Evolutionary conservation across 1,139 yeast species (phyloP), one percentile per base, ranked within the genome.

Genomic region (Lodderomyces jiufengensis): DNA sequence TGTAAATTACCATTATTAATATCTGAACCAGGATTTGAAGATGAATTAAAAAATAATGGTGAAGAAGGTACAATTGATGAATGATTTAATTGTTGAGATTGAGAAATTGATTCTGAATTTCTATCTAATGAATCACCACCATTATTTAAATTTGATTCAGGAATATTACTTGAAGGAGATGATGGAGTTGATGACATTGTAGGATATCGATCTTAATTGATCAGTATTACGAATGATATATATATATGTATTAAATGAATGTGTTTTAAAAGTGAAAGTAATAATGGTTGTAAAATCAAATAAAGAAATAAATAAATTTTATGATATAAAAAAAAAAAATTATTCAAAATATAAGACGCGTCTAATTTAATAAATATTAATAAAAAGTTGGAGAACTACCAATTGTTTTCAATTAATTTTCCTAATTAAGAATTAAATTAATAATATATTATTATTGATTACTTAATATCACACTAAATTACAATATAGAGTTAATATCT

Each of bases 41-140:
- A 69, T 3, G 35, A 32, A 21, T 78, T 73, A 52, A 80, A 73
- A 51, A 81, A 79, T 41, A 81, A 67, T 23, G 87, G 87, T 16
- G 87, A 80, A 9, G 85, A 78, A 7, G 82, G 81, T 25, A 70
- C 78, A n/a, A 59, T 68, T n/a, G 60, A 51, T 13, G 56, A 51
- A 32, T 10, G 12, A 10, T 10, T 8, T 27, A 12, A 31, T 23
- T 57, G 61, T 44, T 66, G 71, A 9, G 66, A 50, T 48, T 65
- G 73, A 9, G 64, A 51, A 34, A 52, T 55, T 2, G 70, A 55
- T 38, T 60, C 61, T 3, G 69, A 51, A 7, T 55, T 59, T 31
- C 47, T 32, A 23, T 39, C 38, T 29, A 37, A 37, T n/a, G 43
- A 43, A 26, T 41, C 39, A 24, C 37, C 38, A 15, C 37, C 38